Percentiles rank a stretch among this genome's conserved stretches.
Evolutionary conservation across 2,329 filamentous ascomycete genomes (phyloP).

Genomic region (Exophiala bonariae): DNA sequence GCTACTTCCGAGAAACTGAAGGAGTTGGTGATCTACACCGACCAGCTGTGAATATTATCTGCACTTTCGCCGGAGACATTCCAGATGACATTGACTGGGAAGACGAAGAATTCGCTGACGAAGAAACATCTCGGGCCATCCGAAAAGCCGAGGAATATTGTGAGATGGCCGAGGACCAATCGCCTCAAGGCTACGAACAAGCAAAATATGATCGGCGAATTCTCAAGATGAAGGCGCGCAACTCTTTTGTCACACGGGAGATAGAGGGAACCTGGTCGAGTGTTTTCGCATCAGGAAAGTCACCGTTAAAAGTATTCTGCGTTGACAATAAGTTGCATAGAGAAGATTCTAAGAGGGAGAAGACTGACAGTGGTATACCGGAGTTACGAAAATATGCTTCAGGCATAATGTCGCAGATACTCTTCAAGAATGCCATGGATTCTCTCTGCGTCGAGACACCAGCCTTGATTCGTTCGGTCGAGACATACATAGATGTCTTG

Average conservation of each 20-base stretch:
- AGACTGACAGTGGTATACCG: slow-evolving; percentile 11
- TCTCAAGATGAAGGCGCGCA: slow-evolving; percentile 8
- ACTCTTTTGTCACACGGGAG: not conserved
- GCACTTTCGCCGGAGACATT: not conserved
- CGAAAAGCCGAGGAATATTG: not conserved
- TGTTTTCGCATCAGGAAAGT: not conserved
- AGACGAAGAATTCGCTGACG: not conserved
- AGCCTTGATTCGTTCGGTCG: slow-evolving; percentile 1
- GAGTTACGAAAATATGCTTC: slow-evolving; percentile 4
- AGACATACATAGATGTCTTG: not conserved
- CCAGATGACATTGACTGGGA: not conserved
- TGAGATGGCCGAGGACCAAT: not conserved
- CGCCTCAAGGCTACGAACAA: not conserved
- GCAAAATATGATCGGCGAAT: not conserved
- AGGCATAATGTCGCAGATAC: slow-evolving; percentile 1
- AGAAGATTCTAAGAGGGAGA: not conserved
- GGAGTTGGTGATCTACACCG: not conserved
- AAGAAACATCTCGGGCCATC: not conserved
- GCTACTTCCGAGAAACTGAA: not conserved
- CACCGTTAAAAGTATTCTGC: slow-evolving; percentile 12
- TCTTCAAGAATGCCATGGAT: slow-evolving; percentile 6
- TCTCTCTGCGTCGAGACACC: not conserved
- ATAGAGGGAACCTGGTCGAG: not conserved
- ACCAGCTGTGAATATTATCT: not conserved
- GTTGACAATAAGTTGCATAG: slow-evolving; percentile 8